Evolutionary conservation across 2,329 filamentous ascomycete genomes (phyloP), one percentile per base, ranked within the genome.

Genomic region (Penicillium oxalicum): DNA sequence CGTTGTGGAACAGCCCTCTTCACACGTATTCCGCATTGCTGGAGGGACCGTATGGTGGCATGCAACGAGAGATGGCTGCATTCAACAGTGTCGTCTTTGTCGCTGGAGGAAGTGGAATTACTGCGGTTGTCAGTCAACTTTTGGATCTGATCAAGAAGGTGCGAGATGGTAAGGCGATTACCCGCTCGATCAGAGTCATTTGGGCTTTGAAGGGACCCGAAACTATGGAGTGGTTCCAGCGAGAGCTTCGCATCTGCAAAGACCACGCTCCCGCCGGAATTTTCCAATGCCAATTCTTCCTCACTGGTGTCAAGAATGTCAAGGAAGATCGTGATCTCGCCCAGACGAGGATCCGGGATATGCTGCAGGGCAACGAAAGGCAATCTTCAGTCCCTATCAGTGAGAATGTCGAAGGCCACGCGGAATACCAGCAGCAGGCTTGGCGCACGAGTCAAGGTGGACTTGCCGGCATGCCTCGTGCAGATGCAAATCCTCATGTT

Each of bases 151-250:
- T 96, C 72, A 96, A 95, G 72, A 84, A 90, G 50, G 95, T 97
- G 86, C 84, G 90, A 50, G 91, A 95, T 63, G 88, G 89, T 43
- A 95, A 95, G 69, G 91, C 91, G 32, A 88, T 95, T 39, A 96
- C 91, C 2, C 88, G 87, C 66, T 88, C 86, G 55, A 86, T 97
- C 4, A 86, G 93, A 12, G 88, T 97, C 1, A 81, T 97, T n/a
- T 97, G 91, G 91, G 84, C 91, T 4, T 75, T 96, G 57, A 95
- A 93, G 70, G 82, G 87, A 48, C 83, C 93, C 11, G 91, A 96
- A 68, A 88, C 89, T 1, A 89, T 97, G 83, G 89, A 96, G 65
- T 97, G 91, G 91, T 97, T 96, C 77, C 87, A 88, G 56, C 91
- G 96, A 70, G 91, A 96, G 68, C 77, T 96, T 50, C 82, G 90